Percentiles rank a stretch among this genome's conserved stretches.
Evolutionary conservation across 179 eudicot species (phyloP).

Genomic region (Spergularia azorica): DNA sequence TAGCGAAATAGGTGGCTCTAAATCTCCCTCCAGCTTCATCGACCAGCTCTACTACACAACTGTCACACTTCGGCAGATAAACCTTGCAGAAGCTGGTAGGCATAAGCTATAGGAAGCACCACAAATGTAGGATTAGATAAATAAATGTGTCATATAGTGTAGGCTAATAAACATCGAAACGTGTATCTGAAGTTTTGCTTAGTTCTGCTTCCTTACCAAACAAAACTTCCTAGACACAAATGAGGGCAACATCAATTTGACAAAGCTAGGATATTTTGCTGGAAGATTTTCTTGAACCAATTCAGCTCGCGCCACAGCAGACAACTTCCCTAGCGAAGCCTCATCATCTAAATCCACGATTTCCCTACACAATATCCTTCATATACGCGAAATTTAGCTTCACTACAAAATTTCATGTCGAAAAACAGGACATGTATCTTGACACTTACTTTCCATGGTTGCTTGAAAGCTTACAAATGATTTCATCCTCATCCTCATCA

Average conservation of each 20-base stretch:
- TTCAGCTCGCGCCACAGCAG: constrained; percentile 47
- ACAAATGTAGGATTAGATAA: neutral
- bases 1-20: constrained; percentile 46
- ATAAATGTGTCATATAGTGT: too few species aligned
- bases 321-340: neutral
- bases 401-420: neutral
- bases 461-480: neutral
- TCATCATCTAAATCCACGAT: neutral
- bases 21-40: constrained; percentile 55
- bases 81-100: constrained; percentile 36
- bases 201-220: constrained; percentile 44
- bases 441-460: constrained; percentile 6
- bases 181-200: too few species aligned
- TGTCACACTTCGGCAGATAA: constrained; percentile 50
- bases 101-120: constrained; percentile 33
- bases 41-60: constrained; percentile 32
- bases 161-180: too few species aligned
- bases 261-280: constrained; percentile 39
- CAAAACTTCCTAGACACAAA: constrained; percentile 56
- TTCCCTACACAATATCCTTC: neutral
- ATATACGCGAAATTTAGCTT: neutral
- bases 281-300: constrained; percentile 46
- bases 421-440: neutral
- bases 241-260: constrained; percentile 58
- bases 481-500: too few species aligned